Evolutionary conservation across 2,329 filamentous ascomycete species (phyloP).

Genomic region (Fulvia fulva): DNA sequence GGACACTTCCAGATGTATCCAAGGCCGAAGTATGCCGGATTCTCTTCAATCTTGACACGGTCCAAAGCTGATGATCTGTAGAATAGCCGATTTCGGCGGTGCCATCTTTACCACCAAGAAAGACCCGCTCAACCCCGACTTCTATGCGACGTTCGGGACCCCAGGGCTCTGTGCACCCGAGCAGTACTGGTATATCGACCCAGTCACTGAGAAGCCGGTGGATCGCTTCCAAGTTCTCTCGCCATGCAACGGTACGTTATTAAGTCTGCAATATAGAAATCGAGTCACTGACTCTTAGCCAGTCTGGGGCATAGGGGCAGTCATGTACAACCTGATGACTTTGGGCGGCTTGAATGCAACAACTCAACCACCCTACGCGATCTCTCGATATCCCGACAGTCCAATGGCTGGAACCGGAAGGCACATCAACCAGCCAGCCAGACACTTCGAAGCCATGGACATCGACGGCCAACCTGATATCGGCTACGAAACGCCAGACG

Average conservation of each 20-base stretch:
- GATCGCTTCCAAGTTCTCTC: not conserved
- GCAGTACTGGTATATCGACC: not conserved
- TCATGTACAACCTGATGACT: not conserved
- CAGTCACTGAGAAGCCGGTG: not conserved
- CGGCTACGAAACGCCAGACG: not conserved
- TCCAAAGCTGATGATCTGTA: not conserved
- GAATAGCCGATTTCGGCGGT: not conserved
- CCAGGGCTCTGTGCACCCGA: not conserved
- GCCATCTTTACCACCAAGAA: not conserved
- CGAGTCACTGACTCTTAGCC: not conserved
- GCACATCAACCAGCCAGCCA: not conserved
- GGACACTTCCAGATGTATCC: constrained; percentile 6
- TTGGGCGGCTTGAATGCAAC: not conserved
- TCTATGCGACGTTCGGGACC: not conserved
- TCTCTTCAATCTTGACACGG: not conserved
- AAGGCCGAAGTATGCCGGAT: not conserved
- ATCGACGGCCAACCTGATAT: not conserved
- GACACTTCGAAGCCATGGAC: not conserved
- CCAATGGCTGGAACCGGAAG: not conserved
- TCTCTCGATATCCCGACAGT: not conserved
- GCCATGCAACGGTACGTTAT: not conserved
- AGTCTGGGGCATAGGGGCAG: constrained; percentile 1
- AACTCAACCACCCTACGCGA: not conserved
- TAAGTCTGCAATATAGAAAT: too few species aligned
- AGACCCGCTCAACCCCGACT: not conserved